phyloP scores from a whole-genome alignment of 1,284 basidiomycete species.

The Termitomyces sp. region DNA sequence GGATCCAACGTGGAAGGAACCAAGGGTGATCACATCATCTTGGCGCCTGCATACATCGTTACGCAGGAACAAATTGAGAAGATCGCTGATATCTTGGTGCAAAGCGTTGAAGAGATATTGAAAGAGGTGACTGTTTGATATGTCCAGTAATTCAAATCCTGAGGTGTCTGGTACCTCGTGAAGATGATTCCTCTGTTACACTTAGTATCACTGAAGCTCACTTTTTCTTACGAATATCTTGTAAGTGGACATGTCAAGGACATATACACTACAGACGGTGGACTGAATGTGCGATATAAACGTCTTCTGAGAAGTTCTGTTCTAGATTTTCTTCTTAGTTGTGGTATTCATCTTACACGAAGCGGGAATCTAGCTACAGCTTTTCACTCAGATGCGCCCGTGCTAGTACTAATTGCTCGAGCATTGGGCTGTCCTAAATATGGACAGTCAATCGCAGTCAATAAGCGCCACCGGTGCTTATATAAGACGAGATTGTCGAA shows the following conservation, averaged over 20 bases:
- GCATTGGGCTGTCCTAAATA: slow-evolving; percentile 1
- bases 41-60: slow-evolving; percentile 74
- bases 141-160: background rate
- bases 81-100: slow-evolving; percentile 59
- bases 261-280: too few species aligned
- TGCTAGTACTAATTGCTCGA: too few species aligned
- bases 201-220: too few species aligned
- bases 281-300: background rate
- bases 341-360: background rate
- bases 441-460: slow-evolving; percentile 4
- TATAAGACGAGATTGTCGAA: slow-evolving; percentile 35
- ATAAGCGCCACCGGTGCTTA: slow-evolving; percentile 35
- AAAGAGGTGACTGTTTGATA: slow-evolving; percentile 22
- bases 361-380: too few species aligned
- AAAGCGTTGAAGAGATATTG: slow-evolving; percentile 60
- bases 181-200: background rate
- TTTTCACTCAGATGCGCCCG: too few species aligned
- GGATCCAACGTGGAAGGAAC: slow-evolving; percentile 65
- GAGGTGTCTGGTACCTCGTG: background rate
- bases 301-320: background rate
- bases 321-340: background rate
- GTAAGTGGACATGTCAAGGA: too few species aligned
- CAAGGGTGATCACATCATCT: slow-evolving; percentile 64
- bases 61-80: slow-evolving; percentile 59
- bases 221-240: too few species aligned